Evolutionary conservation across 106 monocot genomes (phyloP).

Genomic region (Dioscorea alata): DNA sequence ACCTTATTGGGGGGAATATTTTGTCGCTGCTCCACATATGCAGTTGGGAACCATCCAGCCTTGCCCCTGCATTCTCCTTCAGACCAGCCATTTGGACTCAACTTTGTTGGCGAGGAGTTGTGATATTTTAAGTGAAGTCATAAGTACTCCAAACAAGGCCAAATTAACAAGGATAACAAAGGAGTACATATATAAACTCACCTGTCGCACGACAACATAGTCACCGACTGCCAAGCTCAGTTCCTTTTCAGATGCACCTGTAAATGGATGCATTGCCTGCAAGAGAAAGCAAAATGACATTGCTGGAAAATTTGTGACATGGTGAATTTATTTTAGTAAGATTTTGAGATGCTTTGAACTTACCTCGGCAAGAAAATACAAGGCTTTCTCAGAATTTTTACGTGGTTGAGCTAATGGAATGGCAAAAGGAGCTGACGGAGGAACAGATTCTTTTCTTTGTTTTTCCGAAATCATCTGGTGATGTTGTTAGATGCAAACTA

Average conservation of each 20-base stretch:
- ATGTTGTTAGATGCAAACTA: neutral
- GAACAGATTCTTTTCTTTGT: constrained; percentile 77
- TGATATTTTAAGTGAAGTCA: too few relatives aligned
- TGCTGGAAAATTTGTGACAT: too few relatives aligned
- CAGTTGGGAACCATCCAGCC: constrained; percentile 71
- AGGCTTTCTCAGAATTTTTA: constrained; percentile 57
- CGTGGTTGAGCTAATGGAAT: constrained; percentile 43
- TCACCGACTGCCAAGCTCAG: constrained; percentile 79
- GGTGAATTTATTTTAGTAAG: too few relatives aligned
- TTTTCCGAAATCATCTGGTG: constrained; percentile 76
- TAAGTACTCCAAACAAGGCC: neutral
- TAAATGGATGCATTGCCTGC: constrained; percentile 75
- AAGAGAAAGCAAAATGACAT: neutral
- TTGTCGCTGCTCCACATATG: constrained; percentile 55
- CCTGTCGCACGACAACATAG: constrained; percentile 88
- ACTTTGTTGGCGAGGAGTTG: constrained; percentile 13
- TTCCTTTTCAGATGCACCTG: constrained; percentile 69
- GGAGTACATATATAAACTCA: constrained; percentile 7
- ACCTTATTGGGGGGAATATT: constrained; percentile 55
- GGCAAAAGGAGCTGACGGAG: constrained; percentile 34
- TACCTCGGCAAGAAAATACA: constrained; percentile 95
- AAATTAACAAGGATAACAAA: neutral
- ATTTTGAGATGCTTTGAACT: neutral
- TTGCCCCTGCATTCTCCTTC: constrained; percentile 74
- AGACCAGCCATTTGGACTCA: constrained; percentile 48